Conservation (phyloP, 306 rosid genomes). For the Cucurbita maxima region DNA sequence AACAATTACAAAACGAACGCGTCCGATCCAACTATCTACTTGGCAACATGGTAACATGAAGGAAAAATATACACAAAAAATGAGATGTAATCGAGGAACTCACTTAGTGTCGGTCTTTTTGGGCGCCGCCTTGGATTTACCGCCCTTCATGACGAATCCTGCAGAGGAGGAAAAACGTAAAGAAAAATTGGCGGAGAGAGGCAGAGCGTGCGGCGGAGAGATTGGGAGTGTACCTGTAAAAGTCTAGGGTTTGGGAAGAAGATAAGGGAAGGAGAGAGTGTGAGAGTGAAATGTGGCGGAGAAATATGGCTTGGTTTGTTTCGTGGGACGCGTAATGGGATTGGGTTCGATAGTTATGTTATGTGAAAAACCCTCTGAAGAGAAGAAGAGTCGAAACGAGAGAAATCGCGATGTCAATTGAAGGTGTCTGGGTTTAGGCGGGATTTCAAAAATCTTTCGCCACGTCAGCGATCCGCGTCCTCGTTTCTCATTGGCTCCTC, state of each 20-base stretch:
- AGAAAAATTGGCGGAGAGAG: not conserved
- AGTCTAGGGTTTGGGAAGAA: constrained; percentile 10
- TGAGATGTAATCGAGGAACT: not conserved
- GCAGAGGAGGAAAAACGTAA: not conserved
- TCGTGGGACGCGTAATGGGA: not conserved
- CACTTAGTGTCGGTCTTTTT: constrained; percentile 34
- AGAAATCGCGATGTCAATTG: constrained; percentile 33
- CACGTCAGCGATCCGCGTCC: constrained; percentile 53
- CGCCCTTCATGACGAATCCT: constrained; percentile 45
- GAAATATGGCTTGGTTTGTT: not conserved
- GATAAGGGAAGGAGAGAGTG: constrained; percentile 10
- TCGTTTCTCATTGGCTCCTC: not conserved
- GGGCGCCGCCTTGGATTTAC: constrained; percentile 43
- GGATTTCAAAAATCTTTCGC: constrained; percentile 45
- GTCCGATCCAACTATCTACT: not conserved
- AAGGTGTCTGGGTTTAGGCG: constrained; percentile 69
- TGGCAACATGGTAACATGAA: not conserved
- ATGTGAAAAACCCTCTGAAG: not conserved
- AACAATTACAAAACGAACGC: not conserved
- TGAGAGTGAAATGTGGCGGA: not conserved
- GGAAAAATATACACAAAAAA: not conserved
- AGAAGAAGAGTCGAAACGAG: not conserved
- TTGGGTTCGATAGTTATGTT: not conserved
- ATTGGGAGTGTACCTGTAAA: constrained; percentile 7
- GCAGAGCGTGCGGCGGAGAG: not conserved